These are phyloP conservation scores for Amanita thiersii DNA, from an alignment of 768 basidiomycete genomes.

Conservation along the genomic window DNA sequence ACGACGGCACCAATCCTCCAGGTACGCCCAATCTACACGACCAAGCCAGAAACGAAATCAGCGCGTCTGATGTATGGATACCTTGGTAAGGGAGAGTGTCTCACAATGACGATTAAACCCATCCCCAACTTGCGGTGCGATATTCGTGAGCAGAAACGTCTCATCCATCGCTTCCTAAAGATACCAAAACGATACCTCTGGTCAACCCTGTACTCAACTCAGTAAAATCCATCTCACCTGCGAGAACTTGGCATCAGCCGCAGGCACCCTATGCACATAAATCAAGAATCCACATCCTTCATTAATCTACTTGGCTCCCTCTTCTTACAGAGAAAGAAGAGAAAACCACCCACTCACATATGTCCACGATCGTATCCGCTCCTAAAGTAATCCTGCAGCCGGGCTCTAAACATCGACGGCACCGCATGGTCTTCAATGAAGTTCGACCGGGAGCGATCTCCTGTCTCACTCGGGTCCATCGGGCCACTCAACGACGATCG, in stretches of 20 bases:
- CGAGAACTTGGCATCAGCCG: slow-evolving; percentile 89
- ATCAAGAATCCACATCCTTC: neutral
- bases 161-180: slow-evolving; percentile 86
- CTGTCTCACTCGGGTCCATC: slow-evolving; percentile 26
- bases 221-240: slow-evolving; percentile 40
- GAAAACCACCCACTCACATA: slow-evolving; percentile 51
- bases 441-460: slow-evolving; percentile 65
- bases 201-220: too few relatives aligned
- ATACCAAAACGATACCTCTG: neutral
- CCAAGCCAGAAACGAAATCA: slow-evolving; percentile 5
- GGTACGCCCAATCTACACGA: slow-evolving; percentile 99
- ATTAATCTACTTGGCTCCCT: neutral
- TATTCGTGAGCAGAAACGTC: slow-evolving; percentile 91
- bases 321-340: neutral
- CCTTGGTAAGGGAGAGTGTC: slow-evolving; percentile 17
- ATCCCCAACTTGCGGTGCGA: slow-evolving; percentile 95
- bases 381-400: slow-evolving; percentile 80
- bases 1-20: slow-evolving; percentile 92
- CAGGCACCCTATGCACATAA: slow-evolving; percentile 65
- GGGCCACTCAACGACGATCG: slow-evolving; percentile 27
- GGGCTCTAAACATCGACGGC: slow-evolving; percentile 73
- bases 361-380: slow-evolving; percentile 97
- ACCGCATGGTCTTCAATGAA: slow-evolving; percentile 82
- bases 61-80: neutral
- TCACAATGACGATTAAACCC: slow-evolving; percentile 97